These are phyloP conservation scores for Favolaschia claudopus DNA, from an alignment of 768 basidiomycete species.

Conservation along the genomic window DNA sequence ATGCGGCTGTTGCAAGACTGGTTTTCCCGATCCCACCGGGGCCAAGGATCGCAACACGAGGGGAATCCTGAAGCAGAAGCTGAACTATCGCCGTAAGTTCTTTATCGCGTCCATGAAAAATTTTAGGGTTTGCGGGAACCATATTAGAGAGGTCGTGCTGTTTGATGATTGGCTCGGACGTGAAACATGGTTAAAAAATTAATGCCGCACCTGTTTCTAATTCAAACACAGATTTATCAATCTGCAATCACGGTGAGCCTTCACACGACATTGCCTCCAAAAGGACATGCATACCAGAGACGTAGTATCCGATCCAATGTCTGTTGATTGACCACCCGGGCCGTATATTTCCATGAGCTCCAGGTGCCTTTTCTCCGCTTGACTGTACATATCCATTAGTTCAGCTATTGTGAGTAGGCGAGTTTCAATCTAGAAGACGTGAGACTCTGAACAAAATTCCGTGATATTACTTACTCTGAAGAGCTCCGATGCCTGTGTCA, in stretches of 20 bases:
- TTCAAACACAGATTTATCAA: neutral
- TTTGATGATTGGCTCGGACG: too few species aligned
- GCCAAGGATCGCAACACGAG: constrained; percentile 4
- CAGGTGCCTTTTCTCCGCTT: constrained; percentile 2
- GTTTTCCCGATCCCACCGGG: constrained; percentile 21
- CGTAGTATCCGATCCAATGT: neutral
- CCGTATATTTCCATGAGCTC: neutral
- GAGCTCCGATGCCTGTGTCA: constrained; percentile 2
- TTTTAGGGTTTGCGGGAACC: constrained; percentile 12
- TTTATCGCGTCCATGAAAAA: constrained; percentile 14
- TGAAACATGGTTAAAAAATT: neutral
- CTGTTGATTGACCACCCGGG: too few species aligned
- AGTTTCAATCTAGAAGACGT: neutral
- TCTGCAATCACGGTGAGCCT: neutral
- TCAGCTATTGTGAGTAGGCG: neutral
- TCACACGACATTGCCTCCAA: neutral
- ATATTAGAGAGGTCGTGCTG: constrained; percentile 5
- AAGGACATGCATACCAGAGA: neutral
- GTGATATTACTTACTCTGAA: constrained; percentile 18
- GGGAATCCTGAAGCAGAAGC: constrained; percentile 9
- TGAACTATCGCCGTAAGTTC: constrained; percentile 1
- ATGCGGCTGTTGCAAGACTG: constrained; percentile 2
- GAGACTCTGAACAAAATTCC: neutral
- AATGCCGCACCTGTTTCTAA: constrained; percentile 7
- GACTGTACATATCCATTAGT: neutral